Conservation (phyloP, 2,329 filamentous ascomycete species). For the Thielaviopsis musarum region DNA sequence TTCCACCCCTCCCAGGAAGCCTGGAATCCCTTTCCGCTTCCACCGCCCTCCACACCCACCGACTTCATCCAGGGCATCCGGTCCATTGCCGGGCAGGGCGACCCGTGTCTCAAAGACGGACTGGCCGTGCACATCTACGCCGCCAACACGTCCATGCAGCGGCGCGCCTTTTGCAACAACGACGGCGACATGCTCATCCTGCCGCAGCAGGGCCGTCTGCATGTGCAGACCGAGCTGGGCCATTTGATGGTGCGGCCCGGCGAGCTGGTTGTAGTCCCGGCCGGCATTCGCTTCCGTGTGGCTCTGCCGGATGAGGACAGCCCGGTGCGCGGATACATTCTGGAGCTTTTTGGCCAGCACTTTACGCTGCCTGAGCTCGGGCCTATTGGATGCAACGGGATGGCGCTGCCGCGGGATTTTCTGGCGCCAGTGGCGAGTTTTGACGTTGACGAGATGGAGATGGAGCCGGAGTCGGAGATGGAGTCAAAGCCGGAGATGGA, state of each 20-base stretch:
- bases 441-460: slow-evolving; percentile 27
- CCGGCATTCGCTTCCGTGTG: slow-evolving; percentile 35
- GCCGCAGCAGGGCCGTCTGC: slow-evolving; percentile 45
- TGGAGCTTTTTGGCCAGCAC: slow-evolving; percentile 48
- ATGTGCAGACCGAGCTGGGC: slow-evolving; percentile 54
- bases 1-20: slow-evolving; percentile 28
- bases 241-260: slow-evolving; percentile 46
- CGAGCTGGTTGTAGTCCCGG: slow-evolving; percentile 50
- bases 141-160: slow-evolving; percentile 28
- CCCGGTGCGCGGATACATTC: slow-evolving; percentile 44
- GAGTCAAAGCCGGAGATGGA: no score
- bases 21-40: slow-evolving; percentile 27
- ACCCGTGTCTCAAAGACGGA: slow-evolving; percentile 31
- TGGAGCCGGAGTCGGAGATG: slow-evolving; percentile 19
- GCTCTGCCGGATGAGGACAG: slow-evolving; percentile 30
- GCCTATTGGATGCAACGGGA: slow-evolving; percentile 46
- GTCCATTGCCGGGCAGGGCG: slow-evolving; percentile 31
- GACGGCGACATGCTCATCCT: slow-evolving; percentile 53
- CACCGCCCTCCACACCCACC: slow-evolving; percentile 13
- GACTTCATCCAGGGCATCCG: slow-evolving; percentile 31
- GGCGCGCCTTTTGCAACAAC: slow-evolving; percentile 33
- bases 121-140: slow-evolving; percentile 32
- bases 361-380: slow-evolving; percentile 52
- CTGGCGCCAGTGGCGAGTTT: slow-evolving; percentile 43
- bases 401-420: slow-evolving; percentile 51